A percentile compares a stretch with the other conserved stretches of the same genome.
Evolutionary conservation across 2,329 filamentous ascomycete species (phyloP).

Genomic region (Alternaria panax): DNA sequence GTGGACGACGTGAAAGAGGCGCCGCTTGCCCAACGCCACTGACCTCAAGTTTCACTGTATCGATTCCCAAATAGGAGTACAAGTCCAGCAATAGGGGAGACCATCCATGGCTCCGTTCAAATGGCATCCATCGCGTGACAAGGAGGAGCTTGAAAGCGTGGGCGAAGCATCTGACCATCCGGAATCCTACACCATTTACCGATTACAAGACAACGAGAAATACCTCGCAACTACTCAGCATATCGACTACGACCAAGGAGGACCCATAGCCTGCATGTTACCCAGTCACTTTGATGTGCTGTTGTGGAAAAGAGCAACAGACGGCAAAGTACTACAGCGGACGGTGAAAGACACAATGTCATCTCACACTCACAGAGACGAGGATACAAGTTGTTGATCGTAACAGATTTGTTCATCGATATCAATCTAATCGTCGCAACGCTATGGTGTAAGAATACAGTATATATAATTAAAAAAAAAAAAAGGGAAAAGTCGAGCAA

Average conservation of each 20-base stretch:
- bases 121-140: no score
- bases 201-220: not conserved
- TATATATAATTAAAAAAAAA: no score
- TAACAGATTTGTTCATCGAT: not conserved
- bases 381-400: not conserved
- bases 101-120: no score
- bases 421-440: slow-evolving; percentile 1
- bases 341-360: not conserved
- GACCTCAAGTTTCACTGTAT: not conserved
- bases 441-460: slow-evolving; percentile 5
- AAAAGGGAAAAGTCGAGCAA: slow-evolving; percentile 2
- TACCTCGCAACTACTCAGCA: not conserved
- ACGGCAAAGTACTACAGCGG: no score
- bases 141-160: not conserved
- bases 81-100: no score
- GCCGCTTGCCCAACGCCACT: not conserved
- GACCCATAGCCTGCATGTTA: no score
- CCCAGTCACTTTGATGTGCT: no score
- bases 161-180: not conserved
- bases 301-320: no score
- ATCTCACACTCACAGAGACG: not conserved
- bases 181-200: not conserved
- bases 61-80: not conserved
- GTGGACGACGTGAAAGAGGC: not conserved
- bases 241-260: not conserved